Evolutionary conservation across 1,284 basidiomycete species (phyloP), one percentile per base, ranked within the genome.

Genomic region (Sporisorium exsertum): DNA sequence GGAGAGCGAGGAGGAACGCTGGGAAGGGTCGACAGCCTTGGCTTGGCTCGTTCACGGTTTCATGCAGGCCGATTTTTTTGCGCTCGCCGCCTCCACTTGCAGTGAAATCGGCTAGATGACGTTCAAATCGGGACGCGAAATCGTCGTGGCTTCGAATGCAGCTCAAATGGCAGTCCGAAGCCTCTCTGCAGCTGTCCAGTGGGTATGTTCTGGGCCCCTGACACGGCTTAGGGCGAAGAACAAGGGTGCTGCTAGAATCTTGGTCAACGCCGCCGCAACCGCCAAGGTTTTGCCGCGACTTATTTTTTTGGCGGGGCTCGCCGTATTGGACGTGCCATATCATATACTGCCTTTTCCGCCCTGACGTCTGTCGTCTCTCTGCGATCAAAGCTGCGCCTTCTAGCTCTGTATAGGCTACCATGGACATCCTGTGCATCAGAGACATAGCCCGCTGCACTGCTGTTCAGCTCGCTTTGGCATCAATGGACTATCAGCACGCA

Each of bases 301-400:
- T 43, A 20, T 43, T 43, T 20, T 10, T 29, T 29, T 16, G 3
- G n/a, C n/a, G n/a, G n/a, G 1, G 40, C n/a, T 32, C 69, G 71
- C 71, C 65, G 13, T 69, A 62, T 65, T 73, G 71, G 71, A 73
- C 65, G 66, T 47, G 65, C 43, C 66, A 73, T 73, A 62, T 73
- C 71, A 68, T 50, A 55, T 58, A 15, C 46, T 60, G 29, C 50
- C 45, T 51, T 45, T 22, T 18, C n/a, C 10, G 37, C 50, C 43
- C 26, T 52, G 33, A 18, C 54, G 26, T 26, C 53, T 42, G 56
- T 32, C 49, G 32, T 50, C 29, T 50, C 49, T 32, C 22, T 18
- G 37, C 7, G 5, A 20, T 6, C 16, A 43, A 20, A 20, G 7
- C 20, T 20, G 40, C 40, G 15, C 40, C 40, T 20, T 20, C n/a